These are phyloP conservation scores for Fusarium marasasianum DNA, from an alignment of 2,329 filamentous ascomycete genomes.

Conservation along the genomic window DNA sequence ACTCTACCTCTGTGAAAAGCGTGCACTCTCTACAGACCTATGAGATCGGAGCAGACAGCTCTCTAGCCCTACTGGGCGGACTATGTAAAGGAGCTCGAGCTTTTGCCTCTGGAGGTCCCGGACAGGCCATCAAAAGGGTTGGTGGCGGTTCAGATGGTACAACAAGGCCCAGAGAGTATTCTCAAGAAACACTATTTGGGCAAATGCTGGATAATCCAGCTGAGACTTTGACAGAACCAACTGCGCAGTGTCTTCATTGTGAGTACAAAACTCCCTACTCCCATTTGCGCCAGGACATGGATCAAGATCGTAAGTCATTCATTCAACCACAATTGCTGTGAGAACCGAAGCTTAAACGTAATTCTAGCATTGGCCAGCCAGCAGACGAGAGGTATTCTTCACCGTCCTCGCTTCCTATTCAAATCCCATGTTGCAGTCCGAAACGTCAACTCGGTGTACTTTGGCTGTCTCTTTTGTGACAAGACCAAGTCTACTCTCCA, in stretches of 20 bases:
- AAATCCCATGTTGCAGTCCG: background rate
- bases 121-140: background rate
- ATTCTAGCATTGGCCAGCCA: background rate
- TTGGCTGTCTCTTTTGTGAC: background rate
- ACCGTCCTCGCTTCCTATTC: background rate
- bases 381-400: background rate
- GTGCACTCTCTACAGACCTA: background rate
- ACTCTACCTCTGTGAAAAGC: background rate
- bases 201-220: background rate
- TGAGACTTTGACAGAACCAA: background rate
- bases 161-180: background rate
- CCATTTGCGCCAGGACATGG: background rate
- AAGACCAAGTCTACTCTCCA: background rate
- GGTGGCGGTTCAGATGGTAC: background rate
- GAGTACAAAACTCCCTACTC: background rate
- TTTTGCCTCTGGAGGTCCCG: background rate
- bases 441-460: background rate
- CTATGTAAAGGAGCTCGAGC: background rate
- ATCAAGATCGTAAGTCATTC: background rate
- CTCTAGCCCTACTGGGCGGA: background rate
- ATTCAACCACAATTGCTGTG: rapidly evolving
- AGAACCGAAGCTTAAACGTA: background rate
- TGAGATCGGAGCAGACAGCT: background rate
- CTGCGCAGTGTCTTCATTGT: background rate
- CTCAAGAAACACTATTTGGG: background rate